Evolutionary conservation across 2,329 filamentous ascomycete genomes (phyloP), one percentile per base, ranked within the genome.

Genomic region (Fusarium sp.): DNA sequence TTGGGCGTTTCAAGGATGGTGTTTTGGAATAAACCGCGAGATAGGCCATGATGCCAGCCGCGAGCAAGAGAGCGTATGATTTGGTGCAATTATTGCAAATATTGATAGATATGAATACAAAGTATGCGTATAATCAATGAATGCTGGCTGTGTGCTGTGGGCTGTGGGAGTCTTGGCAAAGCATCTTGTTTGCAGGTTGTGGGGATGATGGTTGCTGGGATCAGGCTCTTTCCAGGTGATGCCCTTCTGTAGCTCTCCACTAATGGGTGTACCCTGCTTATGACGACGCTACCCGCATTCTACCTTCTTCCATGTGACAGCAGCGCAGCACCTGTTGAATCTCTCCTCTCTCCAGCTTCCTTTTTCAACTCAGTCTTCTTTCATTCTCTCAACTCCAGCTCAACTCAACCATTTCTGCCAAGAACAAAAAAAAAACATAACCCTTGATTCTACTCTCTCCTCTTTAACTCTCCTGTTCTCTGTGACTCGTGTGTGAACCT

Each of bases 291-390:
- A 13, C 24, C 58, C 43, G 42, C 47, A 40, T 67, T 64, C 64
- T 49, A 67, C 51, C 43, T 45, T 61, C 51, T 67, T 61, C 64
- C 63, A 67, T 67, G 59, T 67, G 64, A 67, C 58, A 67, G 43
- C 43, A 19, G 19, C 19, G 43, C 43, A 19, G 19, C 19, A 25
- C 34, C 29, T 34, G 47, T 41, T 49, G 41, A 36, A 51, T 41
- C 40, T 50, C 34, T 36, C 48, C 36, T 24, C 47, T 31, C 49
- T 50, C 51, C 50, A 45, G 25, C 41, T 44, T 46, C 36, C 24
- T 29, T 24, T 55, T 19, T 25, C 15, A 46, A 32, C 25, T 49
- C 29, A n/a, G 10, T 44, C 13, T 39, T 50, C 28, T 54, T 48
- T 7, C 34, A 43, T 28, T 32, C 29, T 19, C 45, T 54, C 51